Conservation (phyloP, 441 rosid genomes). For the Macaranga tanarius region DNA sequence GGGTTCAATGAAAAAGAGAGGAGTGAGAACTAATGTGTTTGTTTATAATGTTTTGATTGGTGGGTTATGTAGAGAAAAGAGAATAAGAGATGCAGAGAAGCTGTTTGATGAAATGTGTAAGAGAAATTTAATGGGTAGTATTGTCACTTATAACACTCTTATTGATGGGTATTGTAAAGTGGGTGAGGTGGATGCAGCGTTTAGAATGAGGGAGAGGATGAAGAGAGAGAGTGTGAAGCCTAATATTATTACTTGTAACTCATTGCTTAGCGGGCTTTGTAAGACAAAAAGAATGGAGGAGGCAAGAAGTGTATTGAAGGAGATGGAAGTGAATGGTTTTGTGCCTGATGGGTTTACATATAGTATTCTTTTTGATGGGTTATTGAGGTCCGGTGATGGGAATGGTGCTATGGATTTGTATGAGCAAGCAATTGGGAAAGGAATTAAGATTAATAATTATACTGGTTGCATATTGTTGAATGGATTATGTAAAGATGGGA, state of each 20-base stretch:
- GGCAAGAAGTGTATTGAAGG: conserved; percentile 44
- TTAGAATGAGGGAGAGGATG: conserved; percentile 55
- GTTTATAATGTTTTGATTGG: conserved; percentile 61
- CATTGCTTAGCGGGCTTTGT: conserved; percentile 62
- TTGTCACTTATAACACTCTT: conserved; percentile 64
- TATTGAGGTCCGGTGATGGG: conserved; percentile 35
- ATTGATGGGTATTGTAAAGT: conserved; percentile 67
- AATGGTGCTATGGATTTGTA: conserved; percentile 49
- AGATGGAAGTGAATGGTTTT: conserved; percentile 64
- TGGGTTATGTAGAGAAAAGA: conserved; percentile 55
- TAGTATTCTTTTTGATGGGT: conserved; percentile 55
- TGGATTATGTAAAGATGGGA: conserved; percentile 57
- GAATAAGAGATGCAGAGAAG: conserved; percentile 54
- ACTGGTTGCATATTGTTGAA: conserved; percentile 58
- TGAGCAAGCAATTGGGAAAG: conserved; percentile 36
- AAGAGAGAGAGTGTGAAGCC: conserved; percentile 44
- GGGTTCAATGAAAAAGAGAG: conserved; percentile 47
- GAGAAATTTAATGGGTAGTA: conserved; percentile 38
- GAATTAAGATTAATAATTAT: conserved; percentile 48
- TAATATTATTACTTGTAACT: conserved; percentile 64
- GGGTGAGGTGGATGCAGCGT: conserved; percentile 50
- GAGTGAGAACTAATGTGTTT: conserved; percentile 49
- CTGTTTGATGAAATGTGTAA: conserved; percentile 63
- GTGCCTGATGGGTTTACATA: conserved; percentile 62
- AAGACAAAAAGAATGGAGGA: conserved; percentile 57